Evolutionary conservation across 164 flowering plant species (phyloP), one percentile per base, ranked within the genome.

Genomic region (Magnolia kwangsiensis): DNA sequence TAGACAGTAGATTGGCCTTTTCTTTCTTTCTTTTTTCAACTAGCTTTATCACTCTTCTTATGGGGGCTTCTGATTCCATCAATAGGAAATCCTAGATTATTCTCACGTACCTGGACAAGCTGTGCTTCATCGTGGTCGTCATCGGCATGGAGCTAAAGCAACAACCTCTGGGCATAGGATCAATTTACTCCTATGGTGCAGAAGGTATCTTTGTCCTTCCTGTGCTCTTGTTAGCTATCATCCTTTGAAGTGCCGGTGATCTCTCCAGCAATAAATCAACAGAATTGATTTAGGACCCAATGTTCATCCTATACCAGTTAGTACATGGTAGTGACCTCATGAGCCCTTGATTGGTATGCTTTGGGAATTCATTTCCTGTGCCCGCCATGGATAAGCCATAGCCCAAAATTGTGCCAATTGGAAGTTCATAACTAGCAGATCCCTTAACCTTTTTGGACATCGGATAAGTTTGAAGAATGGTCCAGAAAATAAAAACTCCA

Each of bases 111-210:
- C 94, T 5, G 99, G 99, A 27, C 87, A 75, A 78, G 99, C 97
- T 24, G 86, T 92, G 82, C 91, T 96, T 79, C 99, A 96, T 84
- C 90, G 94, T 82, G 99, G 99, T 66, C 94, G 97, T 72, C 97
- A 96, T 77, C 86, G 99, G 71, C 99, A 96, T 89, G 99, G 99
- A 79, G 99, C 99, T 71, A 90, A 88, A 83, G 88, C 97, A 68
- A 94, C 98, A 68, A 89, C 89, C 69, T 79, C 92, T 64, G 99
- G 98, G 3, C 86, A 82, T 61, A 89, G 99, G 80, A 83, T 90
- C 79, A 96, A 94, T 85, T 85, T 96, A 71, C 81, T 96, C 10
- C 64, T 96, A 50, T 96, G 99, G 99, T 96, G 99, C 83, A 86
- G 98, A 86, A 96, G 99, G 99, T 92, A 87, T 67, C 20, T 75